Evolutionary conservation across 2,329 filamentous ascomycete genomes (phyloP), one percentile per base, ranked within the genome.

Genomic region (Scytalidium sp.): DNA sequence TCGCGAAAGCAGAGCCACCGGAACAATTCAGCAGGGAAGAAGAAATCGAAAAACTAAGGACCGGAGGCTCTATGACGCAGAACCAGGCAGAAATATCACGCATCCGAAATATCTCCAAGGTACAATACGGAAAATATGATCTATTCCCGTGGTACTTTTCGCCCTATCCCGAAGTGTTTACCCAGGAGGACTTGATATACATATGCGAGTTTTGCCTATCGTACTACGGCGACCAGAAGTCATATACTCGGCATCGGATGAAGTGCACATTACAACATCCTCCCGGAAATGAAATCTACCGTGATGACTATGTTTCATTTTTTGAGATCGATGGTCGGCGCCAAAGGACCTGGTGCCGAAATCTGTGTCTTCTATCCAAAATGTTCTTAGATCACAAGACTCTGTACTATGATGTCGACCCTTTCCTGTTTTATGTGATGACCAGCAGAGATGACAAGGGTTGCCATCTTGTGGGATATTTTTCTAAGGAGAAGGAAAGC

Each of bases 81-180:
- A 97, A 97, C 58, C 94, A 96, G 50, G 91, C 93, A 11, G 95
- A 99, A 65, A 91, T 99, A 53, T 93, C 93, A 20, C 87, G 95
- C 47, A 96, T 99, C 49, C 87, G 94, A 63, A 99, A 99, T 65
- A 84, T 99, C 57, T 90, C 89, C 48, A 92, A 88, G 58, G 86
- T 99, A 3, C 93, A 97, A 66, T 97, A 99, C 76, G 95, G 94
- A 41, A 84, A 86, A 60, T 87, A 85, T 65, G 90, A 97, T 62
- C 82, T 99, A 41, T 95, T 96, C 66, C 94, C 94, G 0, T 99
- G 94, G 94, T 99, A 99, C 69, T 99, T 99, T 73, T 96, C 91
- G 4, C 94, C 94, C 0, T 99, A 99, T 62, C 94, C 94, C 0
- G 88, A 95, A 64, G 78, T 85, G 2, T 97, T 96, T 66, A 86